Evolutionary conservation across 805 yeast species (phyloP).

Genomic region (Pachysolen tannophilus): DNA sequence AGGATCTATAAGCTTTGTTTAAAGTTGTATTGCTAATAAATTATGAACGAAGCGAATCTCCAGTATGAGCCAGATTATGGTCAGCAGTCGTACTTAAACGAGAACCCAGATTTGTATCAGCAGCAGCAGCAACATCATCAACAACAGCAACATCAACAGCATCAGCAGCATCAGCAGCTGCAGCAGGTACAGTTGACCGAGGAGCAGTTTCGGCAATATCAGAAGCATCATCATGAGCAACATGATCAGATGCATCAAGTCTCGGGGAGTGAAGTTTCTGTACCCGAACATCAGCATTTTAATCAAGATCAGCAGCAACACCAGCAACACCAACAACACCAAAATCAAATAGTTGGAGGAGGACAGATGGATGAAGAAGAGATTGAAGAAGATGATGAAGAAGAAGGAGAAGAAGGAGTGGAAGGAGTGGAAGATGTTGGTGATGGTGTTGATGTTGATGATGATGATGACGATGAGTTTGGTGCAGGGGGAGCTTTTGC

Average conservation of each 20-base stretch:
- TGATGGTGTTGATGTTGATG: constrained; percentile 30
- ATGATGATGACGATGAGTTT: constrained; percentile 25
- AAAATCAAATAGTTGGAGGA: constrained; percentile 22
- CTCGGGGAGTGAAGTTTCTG: constrained; percentile 1
- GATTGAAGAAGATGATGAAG: constrained; percentile 15
- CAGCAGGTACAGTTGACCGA: constrained; percentile 2
- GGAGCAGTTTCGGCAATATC: constrained; percentile 11
- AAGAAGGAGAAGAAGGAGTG: constrained; percentile 10
- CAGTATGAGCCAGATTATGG: constrained; percentile 1
- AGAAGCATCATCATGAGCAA: constrained; percentile 4
- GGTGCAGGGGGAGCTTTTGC: constrained; percentile 30
- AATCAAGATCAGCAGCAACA: constrained; percentile 6
- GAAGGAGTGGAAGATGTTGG: constrained; percentile 27
- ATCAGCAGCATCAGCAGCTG: constrained; percentile 6
- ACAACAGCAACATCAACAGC: constrained; percentile 7
- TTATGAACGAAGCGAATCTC: constrained; percentile 2
- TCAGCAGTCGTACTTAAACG: constrained; percentile 2
- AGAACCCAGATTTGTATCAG: constrained; percentile 11
- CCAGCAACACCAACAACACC: constrained; percentile 7
- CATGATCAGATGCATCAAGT: neutral
- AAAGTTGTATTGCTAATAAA: neutral
- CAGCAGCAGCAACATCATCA: constrained; percentile 7
- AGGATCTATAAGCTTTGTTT: too few relatives aligned
- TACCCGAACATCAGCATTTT: constrained; percentile 2
- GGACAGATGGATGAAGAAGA: constrained; percentile 19